A percentile compares a stretch with the other conserved stretches of the same genome.
Conservation (phyloP, 2,329 filamentous ascomycete species). For the Cladosporium sp. region DNA sequence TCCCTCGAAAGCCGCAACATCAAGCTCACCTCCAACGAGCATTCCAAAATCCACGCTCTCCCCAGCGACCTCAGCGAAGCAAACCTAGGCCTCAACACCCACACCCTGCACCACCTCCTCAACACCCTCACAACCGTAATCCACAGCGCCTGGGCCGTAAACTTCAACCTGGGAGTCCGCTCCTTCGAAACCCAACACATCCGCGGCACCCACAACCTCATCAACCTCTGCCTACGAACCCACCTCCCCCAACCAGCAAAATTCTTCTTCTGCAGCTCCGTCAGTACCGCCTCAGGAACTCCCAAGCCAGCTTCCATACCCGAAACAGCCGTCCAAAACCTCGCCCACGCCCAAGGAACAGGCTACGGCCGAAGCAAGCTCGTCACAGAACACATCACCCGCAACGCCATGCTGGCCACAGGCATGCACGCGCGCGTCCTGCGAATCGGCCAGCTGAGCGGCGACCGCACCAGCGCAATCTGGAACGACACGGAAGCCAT, state of each 20-base stretch:
- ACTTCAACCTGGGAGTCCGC: constrained; percentile 51
- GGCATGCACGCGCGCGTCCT: constrained; percentile 20
- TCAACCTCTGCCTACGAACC: constrained; percentile 34
- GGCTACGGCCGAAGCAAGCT: constrained; percentile 24
- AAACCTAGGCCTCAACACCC: constrained; percentile 37
- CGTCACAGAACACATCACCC: constrained; percentile 20
- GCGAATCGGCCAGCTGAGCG: constrained; percentile 44
- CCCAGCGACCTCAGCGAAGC: constrained; percentile 37
- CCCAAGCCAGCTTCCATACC: constrained; percentile 17
- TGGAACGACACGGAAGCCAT: constrained; percentile 50
- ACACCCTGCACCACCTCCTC: constrained; percentile 17
- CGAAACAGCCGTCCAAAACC: constrained; percentile 15
- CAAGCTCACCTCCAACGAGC: constrained; percentile 25
- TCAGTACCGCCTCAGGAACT: constrained; percentile 36
- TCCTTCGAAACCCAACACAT: constrained; percentile 48
- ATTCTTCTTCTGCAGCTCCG: constrained; percentile 50
- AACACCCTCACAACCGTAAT: constrained; percentile 41
- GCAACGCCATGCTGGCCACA: constrained; percentile 14
- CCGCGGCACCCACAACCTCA: constrained; percentile 41
- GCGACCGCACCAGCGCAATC: constrained; percentile 41
- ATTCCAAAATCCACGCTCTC: constrained; percentile 34
- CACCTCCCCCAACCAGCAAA: constrained; percentile 30
- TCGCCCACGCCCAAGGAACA: constrained; percentile 19
- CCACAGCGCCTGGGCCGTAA: constrained; percentile 51
- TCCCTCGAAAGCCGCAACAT: constrained; percentile 35